Percentiles rank a stretch among this genome's conserved stretches.
These are phyloP conservation scores for Thalassiosira livingstoniorum DNA, from an alignment of 352 stramenopile species.

Conservation along the genomic window DNA sequence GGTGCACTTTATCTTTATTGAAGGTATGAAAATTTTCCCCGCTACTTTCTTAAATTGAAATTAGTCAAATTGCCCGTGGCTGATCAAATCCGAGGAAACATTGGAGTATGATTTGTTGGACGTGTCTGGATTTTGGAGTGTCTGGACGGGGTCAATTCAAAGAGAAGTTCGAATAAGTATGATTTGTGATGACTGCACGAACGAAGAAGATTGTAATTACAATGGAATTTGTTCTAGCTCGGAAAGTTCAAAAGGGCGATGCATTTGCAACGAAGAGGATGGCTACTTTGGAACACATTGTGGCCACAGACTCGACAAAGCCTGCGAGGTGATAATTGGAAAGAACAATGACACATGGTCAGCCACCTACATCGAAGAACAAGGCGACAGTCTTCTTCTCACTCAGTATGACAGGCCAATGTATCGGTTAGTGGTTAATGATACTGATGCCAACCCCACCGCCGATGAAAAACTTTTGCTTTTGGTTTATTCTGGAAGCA, in stretches of 20 bases:
- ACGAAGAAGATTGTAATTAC: slow-evolving; percentile 22
- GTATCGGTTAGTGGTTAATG: too few species aligned
- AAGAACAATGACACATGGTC: not conserved
- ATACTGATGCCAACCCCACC: too few species aligned
- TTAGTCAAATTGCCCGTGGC: slow-evolving; percentile 31
- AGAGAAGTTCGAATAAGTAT: not conserved
- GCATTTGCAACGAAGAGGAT: not conserved
- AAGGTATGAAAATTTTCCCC: too few species aligned
- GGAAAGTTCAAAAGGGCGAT: slow-evolving; percentile 14
- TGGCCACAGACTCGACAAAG: too few species aligned
- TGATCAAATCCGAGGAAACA: slow-evolving; percentile 27
- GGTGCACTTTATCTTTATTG: not conserved
- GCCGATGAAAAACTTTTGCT: too few species aligned
- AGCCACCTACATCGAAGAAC: too few species aligned
- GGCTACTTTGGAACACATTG: too few species aligned
- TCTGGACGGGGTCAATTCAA: slow-evolving; percentile 27
- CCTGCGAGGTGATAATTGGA: not conserved
- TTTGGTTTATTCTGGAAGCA: too few species aligned
- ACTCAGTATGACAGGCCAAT: too few species aligned
- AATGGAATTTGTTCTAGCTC: slow-evolving; percentile 31
- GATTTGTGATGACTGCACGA: not conserved
- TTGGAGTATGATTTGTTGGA: slow-evolving; percentile 18
- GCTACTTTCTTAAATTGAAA: too few species aligned
- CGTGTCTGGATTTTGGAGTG: slow-evolving; percentile 27
- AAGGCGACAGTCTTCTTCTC: too few species aligned